Evolutionary conservation across 192 early-diverging fungal genomes (phyloP).

Genomic region (Umbelopsis isabellina): DNA sequence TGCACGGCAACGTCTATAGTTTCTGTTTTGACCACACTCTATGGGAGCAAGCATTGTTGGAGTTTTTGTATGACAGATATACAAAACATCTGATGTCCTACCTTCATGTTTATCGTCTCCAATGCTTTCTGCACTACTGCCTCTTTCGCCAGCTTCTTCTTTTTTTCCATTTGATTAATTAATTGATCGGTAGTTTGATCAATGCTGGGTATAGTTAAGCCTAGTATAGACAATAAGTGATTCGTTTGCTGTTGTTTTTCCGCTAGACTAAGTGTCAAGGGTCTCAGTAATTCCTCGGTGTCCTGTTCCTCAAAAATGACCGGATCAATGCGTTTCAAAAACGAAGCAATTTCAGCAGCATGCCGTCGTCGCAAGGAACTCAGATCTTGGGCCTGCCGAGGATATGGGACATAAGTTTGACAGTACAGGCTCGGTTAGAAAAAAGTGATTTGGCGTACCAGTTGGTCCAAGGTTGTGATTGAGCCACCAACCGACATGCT

Average conservation of each 20-base stretch:
- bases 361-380: neutral
- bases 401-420: neutral
- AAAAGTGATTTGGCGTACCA: too few species aligned
- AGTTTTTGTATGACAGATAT: too few species aligned
- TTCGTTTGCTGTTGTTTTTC: neutral
- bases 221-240: neutral
- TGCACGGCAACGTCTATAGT: too few species aligned
- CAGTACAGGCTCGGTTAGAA: too few species aligned
- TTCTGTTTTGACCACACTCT: too few species aligned
- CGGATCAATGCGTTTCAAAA: slow-evolving; percentile 5
- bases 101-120: too few species aligned
- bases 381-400: neutral
- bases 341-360: neutral
- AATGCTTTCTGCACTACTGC: too few species aligned
- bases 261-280: neutral
- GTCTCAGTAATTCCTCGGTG: neutral
- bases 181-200: neutral
- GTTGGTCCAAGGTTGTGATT: too few species aligned
- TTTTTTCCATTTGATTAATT: neutral
- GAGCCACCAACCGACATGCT: too few species aligned
- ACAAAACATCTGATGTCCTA: too few species aligned
- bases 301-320: neutral
- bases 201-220: neutral
- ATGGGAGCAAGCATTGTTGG: too few species aligned
- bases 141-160: neutral